Evolutionary conservation across 352 stramenopile genomes (phyloP).

Genomic region (Phytophthora ohioensis): DNA sequence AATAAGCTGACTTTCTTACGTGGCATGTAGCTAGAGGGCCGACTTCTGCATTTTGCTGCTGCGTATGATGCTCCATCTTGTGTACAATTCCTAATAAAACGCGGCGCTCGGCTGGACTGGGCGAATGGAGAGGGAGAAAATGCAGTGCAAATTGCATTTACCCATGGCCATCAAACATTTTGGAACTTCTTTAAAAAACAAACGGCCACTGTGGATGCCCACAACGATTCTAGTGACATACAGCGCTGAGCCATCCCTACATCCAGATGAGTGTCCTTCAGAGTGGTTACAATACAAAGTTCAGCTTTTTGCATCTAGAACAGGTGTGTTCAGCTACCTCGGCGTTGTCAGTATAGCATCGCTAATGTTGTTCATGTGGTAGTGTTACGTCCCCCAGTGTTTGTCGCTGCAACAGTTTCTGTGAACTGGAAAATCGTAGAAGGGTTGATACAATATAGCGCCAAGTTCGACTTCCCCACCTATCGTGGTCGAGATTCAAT

Average conservation of each 20-base stretch:
- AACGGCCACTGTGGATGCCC: not conserved
- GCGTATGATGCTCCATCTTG: constrained; percentile 22
- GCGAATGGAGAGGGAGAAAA: constrained; percentile 2
- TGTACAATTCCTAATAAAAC: constrained; percentile 12
- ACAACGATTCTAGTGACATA: not conserved
- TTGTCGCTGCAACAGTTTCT: constrained; percentile 7
- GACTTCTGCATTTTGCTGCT: constrained; percentile 6
- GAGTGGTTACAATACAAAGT: not conserved
- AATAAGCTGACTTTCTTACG: not conserved
- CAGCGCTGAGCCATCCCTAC: constrained; percentile 4
- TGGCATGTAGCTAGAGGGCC: constrained; percentile 13
- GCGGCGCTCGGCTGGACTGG: constrained; percentile 5
- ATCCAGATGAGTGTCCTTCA: constrained; percentile 19
- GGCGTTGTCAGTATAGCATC: no score
- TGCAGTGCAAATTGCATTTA: constrained; percentile 13
- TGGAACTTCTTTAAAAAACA: constrained; percentile 5
- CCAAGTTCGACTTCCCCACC: constrained; percentile 24
- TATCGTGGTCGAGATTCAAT: constrained; percentile 18
- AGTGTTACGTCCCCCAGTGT: not conserved
- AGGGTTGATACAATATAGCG: constrained; percentile 20
- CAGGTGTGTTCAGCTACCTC: constrained; percentile 5
- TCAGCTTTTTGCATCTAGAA: constrained; percentile 13
- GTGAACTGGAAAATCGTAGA: constrained; percentile 17
- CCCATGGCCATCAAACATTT: constrained; percentile 5
- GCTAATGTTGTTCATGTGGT: not conserved